Percentiles rank a stretch among this genome's conserved stretches.
Evolutionary conservation across 106 monocot genomes (phyloP).

Genomic region (Iris macrosiphon): DNA sequence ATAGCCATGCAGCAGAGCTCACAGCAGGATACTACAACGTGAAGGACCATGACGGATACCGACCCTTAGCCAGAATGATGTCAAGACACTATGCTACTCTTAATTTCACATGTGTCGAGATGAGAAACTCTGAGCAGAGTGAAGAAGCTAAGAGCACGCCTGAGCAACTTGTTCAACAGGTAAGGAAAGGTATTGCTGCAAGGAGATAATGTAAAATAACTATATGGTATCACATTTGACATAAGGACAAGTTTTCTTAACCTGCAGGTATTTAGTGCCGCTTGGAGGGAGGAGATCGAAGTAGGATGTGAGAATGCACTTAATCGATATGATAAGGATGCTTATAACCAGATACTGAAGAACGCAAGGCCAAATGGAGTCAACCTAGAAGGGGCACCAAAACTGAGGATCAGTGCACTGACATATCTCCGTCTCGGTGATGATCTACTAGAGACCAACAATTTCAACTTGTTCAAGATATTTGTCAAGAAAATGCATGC

Average conservation of each 20-base stretch:
- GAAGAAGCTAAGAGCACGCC: slow-evolving; percentile 38
- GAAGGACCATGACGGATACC: slow-evolving; percentile 75
- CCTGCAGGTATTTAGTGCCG: slow-evolving; percentile 44
- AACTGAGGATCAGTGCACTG: slow-evolving; percentile 18
- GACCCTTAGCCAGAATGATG: slow-evolving; percentile 42
- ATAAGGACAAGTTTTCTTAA: not conserved
- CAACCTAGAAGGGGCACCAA: slow-evolving; percentile 20
- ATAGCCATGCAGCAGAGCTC: slow-evolving; percentile 78
- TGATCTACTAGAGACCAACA: slow-evolving; percentile 19
- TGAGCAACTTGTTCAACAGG: slow-evolving; percentile 69
- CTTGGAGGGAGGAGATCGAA: slow-evolving; percentile 45
- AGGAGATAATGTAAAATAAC: too few species aligned
- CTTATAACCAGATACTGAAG: slow-evolving; percentile 40
- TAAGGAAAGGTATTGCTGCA: too few species aligned
- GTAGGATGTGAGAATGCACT: slow-evolving; percentile 54
- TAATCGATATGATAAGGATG: slow-evolving; percentile 23
- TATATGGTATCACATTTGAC: not conserved
- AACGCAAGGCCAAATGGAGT: slow-evolving; percentile 42
- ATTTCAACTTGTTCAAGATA: slow-evolving; percentile 29
- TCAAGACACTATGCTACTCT: slow-evolving; percentile 33
- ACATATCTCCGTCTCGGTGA: slow-evolving; percentile 38
- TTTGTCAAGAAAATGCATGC: slow-evolving; percentile 50
- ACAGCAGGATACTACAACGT: slow-evolving; percentile 84
- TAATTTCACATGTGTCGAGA: slow-evolving; percentile 66
- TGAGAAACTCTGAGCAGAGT: slow-evolving; percentile 45